phyloP scores from a whole-genome alignment of 2,329 filamentous ascomycete species.

The Penicillium aurantiogriseum region DNA sequence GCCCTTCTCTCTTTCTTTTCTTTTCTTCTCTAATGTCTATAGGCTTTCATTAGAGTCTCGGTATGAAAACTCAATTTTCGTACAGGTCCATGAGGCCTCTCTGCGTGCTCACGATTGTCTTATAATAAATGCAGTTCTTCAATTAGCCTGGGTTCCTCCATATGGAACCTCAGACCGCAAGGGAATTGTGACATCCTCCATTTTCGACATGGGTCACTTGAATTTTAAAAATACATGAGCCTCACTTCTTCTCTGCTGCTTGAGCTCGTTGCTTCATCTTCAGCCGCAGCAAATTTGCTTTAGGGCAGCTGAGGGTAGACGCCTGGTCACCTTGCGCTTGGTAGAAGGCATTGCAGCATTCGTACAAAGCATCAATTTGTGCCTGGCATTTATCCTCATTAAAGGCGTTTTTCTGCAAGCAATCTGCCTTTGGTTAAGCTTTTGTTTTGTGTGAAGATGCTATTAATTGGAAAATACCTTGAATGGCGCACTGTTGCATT shows the following conservation, averaged over 20 bases:
- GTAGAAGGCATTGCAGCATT: slow-evolving; percentile 92
- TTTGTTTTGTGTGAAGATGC: not conserved
- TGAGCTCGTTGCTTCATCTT: slow-evolving; percentile 77
- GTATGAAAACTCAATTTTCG: slow-evolving; percentile 88
- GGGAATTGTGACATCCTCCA: slow-evolving; percentile 45
- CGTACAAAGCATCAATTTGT: slow-evolving; percentile 81
- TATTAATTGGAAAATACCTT: slow-evolving; percentile 58
- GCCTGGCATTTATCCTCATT: slow-evolving; percentile 78
- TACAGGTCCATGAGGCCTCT: slow-evolving; percentile 82
- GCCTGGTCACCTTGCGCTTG: slow-evolving; percentile 72
- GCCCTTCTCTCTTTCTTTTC: slow-evolving; percentile 47
- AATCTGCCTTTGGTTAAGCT: slow-evolving; percentile 56
- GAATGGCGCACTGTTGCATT: slow-evolving; percentile 74
- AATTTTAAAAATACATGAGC: not conserved
- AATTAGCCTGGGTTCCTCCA: slow-evolving; percentile 63
- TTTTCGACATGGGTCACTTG: slow-evolving; percentile 4
- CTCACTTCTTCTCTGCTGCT: slow-evolving; percentile 17
- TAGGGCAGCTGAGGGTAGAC: slow-evolving; percentile 79
- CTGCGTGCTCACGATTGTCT: slow-evolving; percentile 97
- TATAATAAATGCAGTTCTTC: slow-evolving; percentile 75
- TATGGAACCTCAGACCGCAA: slow-evolving; percentile 55
- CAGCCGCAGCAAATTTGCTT: slow-evolving; percentile 71
- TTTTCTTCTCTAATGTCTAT: slow-evolving; percentile 56
- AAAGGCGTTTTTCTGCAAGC: slow-evolving; percentile 78
- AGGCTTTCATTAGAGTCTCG: slow-evolving; percentile 99